Evolutionary conservation across 805 yeast genomes (phyloP).

Genomic region (Spathaspora arborariae): DNA sequence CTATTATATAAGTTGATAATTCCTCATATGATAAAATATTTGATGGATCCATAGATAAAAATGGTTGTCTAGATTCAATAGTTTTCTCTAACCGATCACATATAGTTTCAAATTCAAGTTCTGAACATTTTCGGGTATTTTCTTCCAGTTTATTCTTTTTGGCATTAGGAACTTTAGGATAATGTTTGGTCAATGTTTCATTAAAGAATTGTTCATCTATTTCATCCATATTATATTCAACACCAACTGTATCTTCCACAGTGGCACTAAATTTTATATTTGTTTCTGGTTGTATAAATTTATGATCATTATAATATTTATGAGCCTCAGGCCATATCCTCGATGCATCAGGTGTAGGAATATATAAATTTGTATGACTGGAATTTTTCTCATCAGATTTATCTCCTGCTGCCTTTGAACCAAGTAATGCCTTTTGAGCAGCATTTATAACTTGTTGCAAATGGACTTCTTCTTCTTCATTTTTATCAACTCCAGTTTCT

Average conservation of each 20-base stretch:
- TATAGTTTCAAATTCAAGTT: constrained; percentile 81
- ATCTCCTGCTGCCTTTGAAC: constrained; percentile 27
- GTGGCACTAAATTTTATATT: constrained; percentile 90
- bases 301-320: constrained; percentile 59
- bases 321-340: constrained; percentile 73
- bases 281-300: constrained; percentile 67
- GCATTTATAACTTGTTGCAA: constrained; percentile 87
- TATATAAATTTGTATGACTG: constrained; percentile 48
- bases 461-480: constrained; percentile 96
- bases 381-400: constrained; percentile 16
- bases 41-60: constrained; percentile 76
- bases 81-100: constrained; percentile 71
- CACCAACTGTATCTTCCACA: constrained; percentile 90
- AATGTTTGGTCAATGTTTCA: constrained; percentile 32
- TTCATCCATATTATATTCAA: constrained; percentile 87
- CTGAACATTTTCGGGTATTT: constrained; percentile 46
- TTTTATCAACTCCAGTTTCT: constrained; percentile 97
- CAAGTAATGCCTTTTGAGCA: constrained; percentile 57
- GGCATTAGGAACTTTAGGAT: constrained; percentile 19
- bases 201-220: constrained; percentile 67
- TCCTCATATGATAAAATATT: constrained; percentile 72
- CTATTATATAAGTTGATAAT: constrained; percentile 47
- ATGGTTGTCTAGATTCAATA: constrained; percentile 82
- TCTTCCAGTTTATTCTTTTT: constrained; percentile 12
- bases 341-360: constrained; percentile 97